Conservation (phyloP, 2,329 filamentous ascomycete species). For the Fusarium foetens region DNA sequence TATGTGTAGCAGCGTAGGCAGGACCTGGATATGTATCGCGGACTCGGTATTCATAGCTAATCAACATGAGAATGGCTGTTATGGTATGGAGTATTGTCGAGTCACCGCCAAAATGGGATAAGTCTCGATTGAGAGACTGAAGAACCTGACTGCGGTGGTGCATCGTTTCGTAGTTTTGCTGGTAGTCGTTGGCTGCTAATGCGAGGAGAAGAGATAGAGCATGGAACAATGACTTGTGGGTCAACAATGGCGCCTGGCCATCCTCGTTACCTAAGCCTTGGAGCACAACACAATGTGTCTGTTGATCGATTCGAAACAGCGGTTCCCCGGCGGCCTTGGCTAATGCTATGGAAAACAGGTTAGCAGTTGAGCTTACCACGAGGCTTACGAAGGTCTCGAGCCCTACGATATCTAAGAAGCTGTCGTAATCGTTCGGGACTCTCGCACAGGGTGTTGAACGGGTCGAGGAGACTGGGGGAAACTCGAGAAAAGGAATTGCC, state of each 20-base stretch:
- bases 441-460: neutral
- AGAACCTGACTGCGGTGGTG: constrained; percentile 8
- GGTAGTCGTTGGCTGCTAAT: neutral
- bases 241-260: neutral
- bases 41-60: constrained; percentile 13
- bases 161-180: neutral
- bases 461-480: neutral
- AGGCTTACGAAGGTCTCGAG: rapidly evolving
- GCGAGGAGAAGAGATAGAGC: constrained; percentile 3
- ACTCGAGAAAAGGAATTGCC: neutral
- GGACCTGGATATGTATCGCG: neutral
- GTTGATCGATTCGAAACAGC: constrained; percentile 2
- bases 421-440: neutral
- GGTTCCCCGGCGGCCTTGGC: neutral
- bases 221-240: neutral
- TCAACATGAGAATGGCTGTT: neutral
- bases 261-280: neutral
- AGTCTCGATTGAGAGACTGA: neutral
- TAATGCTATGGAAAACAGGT: neutral
- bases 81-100: neutral
- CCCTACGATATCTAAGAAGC: constrained; percentile 1
- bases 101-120: neutral
- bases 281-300: neutral
- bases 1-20: neutral
- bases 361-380: neutral